These are phyloP conservation scores for Ganoderma multipileum DNA, from an alignment of 1,284 basidiomycete species.

Conservation along the genomic window DNA sequence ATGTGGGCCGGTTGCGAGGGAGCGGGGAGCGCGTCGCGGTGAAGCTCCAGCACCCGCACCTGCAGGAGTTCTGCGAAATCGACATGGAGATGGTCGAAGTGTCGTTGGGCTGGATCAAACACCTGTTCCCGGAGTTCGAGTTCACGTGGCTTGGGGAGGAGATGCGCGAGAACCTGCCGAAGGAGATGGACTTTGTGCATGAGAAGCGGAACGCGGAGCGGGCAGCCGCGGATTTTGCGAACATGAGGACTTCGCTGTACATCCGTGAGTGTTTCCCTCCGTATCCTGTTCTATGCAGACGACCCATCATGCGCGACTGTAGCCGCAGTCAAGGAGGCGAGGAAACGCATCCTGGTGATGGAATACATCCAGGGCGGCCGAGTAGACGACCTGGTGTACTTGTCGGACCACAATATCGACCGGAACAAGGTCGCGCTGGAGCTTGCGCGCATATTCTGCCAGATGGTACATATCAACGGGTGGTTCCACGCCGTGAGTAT, in stretches of 20 bases:
- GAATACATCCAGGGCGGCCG: conserved; percentile 91
- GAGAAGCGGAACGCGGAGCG: conserved; percentile 89
- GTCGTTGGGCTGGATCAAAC: conserved; percentile 85
- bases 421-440: conserved; percentile 94
- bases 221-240: conserved; percentile 76
- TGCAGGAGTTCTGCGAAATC: conserved; percentile 90
- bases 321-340: conserved; percentile 82
- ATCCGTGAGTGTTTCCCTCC: conserved; percentile 56
- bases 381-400: conserved; percentile 89
- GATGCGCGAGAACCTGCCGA: conserved; percentile 91
- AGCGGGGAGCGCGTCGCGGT: conserved; percentile 87
- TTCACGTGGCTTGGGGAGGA: conserved; percentile 95
- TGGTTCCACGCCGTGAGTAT: conserved; percentile 83
- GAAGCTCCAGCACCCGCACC: conserved; percentile 95
- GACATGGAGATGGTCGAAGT: conserved; percentile 90
- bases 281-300: background rate
- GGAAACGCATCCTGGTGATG: conserved; percentile 92
- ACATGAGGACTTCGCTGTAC: conserved; percentile 84
- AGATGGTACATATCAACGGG: conserved; percentile 97
- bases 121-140: conserved; percentile 89
- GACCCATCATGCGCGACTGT: background rate
- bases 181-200: conserved; percentile 94
- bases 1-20: conserved; percentile 79
- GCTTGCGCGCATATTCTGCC: conserved; percentile 88
- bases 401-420: conserved; percentile 88